Evolutionary conservation across 805 yeast species (phyloP), one percentile per base, ranked within the genome.

Genomic region (Candida nemodendra): DNA sequence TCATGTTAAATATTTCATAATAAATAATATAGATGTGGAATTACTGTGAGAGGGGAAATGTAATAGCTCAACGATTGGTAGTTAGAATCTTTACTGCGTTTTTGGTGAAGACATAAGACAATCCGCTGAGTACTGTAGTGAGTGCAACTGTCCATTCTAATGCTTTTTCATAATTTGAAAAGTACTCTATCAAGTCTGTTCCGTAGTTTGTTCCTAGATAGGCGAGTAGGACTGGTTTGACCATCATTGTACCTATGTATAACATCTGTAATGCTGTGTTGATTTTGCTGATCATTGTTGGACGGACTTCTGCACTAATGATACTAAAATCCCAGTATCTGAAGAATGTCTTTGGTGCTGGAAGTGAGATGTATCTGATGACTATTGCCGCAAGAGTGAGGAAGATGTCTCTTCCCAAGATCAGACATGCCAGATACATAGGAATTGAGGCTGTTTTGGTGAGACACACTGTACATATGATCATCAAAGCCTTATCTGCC

Each of bases 241-340:
- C 62, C 37, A 84, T 77, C 37, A 78, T 73, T 12, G 71, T 55
- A 0, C 84, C 96, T 30, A 93, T 74, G 51, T 90, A 90, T 2
- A 85, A 57, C 97, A 93, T 91, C 59, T 93, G 99, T 44, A 93
- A 72, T 1, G 81, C 87, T 0, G 99, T 93, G 64, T 93, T 93
- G 61, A 79, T 73, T 58, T 91, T 91, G 9, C 96, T 88, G 17
- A 95, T 78, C 26, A 71, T 66, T 4, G 95, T 87, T 2, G 99
- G 99, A 41, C 74, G 84, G 2, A 95, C 95, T 41, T 85, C 87
- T 1, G 88, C 95, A 17, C 89, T 81, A 4, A 84, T 91, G 43
- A 78, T 75, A 45, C 79, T 74, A 62, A 91, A 74, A 59, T 93
- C 95, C 73, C 88, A 81, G 58, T 71, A 88, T 39, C 93, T 69